phyloP scores from a whole-genome alignment of 148 eudicot species.

The Rhododendron kiyosumense region DNA sequence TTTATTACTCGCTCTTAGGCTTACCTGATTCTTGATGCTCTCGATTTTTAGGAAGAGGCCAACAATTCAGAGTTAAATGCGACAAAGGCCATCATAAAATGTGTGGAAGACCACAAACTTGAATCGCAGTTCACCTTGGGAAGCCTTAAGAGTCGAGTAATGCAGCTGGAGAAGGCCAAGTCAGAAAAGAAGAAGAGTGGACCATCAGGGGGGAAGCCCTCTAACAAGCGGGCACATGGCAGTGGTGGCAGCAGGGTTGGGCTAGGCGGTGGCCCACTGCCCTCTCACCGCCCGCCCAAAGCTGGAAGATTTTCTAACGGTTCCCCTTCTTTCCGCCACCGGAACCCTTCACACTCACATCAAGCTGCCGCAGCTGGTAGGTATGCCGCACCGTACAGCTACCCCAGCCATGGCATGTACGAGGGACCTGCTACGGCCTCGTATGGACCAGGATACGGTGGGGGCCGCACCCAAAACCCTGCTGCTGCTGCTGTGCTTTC shows the following conservation, averaged over 20 bases:
- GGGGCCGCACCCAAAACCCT: slow-evolving; percentile 9
- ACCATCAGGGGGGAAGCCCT: slow-evolving; percentile 30
- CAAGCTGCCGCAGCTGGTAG: slow-evolving; percentile 30
- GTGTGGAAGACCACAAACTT: slow-evolving; percentile 55
- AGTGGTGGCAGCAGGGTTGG: slow-evolving; percentile 20
- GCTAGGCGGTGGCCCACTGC: slow-evolving; percentile 14
- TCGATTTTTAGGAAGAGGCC: slow-evolving; percentile 43
- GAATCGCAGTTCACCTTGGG: slow-evolving; percentile 39
- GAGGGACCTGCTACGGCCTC: slow-evolving; percentile 22
- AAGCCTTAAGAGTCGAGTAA: slow-evolving; percentile 37
- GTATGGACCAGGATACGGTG: slow-evolving; percentile 28
- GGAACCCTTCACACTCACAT: slow-evolving; percentile 16
- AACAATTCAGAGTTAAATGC: slow-evolving; percentile 34
- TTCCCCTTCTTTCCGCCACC: slow-evolving; percentile 26
- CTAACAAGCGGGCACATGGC: slow-evolving; percentile 34
- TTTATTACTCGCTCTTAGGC: neutral
- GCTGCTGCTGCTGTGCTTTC: slow-evolving; percentile 13
- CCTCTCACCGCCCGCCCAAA: slow-evolving; percentile 36
- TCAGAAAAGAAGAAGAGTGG: slow-evolving; percentile 40
- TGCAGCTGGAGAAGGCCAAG: slow-evolving; percentile 39
- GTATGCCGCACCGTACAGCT: slow-evolving; percentile 26
- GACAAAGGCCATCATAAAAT: slow-evolving; percentile 42
- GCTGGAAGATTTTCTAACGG: slow-evolving; percentile 23
- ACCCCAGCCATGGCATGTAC: slow-evolving; percentile 31
- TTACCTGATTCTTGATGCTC: neutral